These are phyloP conservation scores for Brassica hybrid DNA, from an alignment of 441 rosid species.

Conservation along the genomic window DNA sequence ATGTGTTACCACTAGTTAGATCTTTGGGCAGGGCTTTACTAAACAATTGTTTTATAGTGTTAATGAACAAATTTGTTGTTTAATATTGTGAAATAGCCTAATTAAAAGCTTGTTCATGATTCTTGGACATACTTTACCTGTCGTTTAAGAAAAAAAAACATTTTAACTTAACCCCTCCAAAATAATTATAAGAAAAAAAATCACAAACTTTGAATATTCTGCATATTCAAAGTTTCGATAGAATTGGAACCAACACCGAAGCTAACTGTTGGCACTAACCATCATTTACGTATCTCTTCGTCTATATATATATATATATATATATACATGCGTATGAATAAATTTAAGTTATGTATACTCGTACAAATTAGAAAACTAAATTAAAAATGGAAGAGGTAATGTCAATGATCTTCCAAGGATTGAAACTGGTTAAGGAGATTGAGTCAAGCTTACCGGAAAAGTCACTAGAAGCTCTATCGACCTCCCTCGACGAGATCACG, in stretches of 20 bases:
- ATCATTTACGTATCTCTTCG: slow-evolving; percentile 28
- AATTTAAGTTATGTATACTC: neutral
- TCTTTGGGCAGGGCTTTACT: neutral
- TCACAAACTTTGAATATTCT: slow-evolving; percentile 35
- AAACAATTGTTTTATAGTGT: neutral
- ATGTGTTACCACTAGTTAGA: slow-evolving; percentile 24
- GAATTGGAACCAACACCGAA: slow-evolving; percentile 43
- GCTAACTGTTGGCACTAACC: slow-evolving; percentile 36
- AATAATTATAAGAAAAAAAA: neutral
- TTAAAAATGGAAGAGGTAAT: slow-evolving; percentile 53
- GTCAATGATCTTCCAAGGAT: slow-evolving; percentile 57
- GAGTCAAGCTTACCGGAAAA: slow-evolving; percentile 53
- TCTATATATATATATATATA: no score
- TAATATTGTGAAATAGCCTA: slow-evolving; percentile 22
- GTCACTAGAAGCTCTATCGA: slow-evolving; percentile 44
- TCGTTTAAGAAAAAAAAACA: neutral
- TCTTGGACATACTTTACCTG: slow-evolving; percentile 1
- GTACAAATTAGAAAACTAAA: neutral
- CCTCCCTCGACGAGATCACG: slow-evolving; percentile 54
- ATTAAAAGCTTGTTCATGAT: slow-evolving; percentile 21
- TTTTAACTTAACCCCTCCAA: slow-evolving; percentile 11
- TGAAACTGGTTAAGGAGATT: slow-evolving; percentile 57
- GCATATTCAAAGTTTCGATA: slow-evolving; percentile 4
- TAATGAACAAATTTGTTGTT: neutral
- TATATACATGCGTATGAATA: neutral